These are phyloP conservation scores for Craterostigma plantagineum DNA, from an alignment of 257 asterid species.

Conservation along the genomic window DNA sequence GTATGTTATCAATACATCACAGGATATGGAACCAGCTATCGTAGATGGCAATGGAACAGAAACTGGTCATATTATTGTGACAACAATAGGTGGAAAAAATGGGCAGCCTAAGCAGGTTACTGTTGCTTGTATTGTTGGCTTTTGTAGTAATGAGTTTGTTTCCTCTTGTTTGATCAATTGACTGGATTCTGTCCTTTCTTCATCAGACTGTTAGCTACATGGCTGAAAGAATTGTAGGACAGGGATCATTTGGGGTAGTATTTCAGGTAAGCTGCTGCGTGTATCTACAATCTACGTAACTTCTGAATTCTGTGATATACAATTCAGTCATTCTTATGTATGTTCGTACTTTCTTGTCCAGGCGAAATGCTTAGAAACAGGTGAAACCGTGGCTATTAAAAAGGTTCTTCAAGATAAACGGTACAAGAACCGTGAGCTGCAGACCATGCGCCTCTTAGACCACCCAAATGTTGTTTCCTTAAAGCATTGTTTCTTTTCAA, in stretches of 20 bases:
- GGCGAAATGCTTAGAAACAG: conserved; percentile 55
- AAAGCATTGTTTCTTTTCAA: conserved; percentile 55
- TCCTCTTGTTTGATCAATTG: conserved; percentile 2
- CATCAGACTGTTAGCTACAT: conserved; percentile 76
- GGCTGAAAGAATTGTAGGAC: conserved; percentile 90
- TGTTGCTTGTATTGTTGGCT: background rate
- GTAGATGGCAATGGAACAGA: conserved; percentile 65
- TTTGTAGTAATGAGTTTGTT: background rate
- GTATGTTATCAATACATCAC: background rate
- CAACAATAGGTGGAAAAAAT: conserved; percentile 53
- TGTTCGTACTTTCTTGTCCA: conserved; percentile 2
- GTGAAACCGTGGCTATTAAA: conserved; percentile 51
- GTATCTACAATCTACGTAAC: too few species aligned
- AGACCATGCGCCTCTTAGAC: conserved; percentile 52
- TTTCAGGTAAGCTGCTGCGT: conserved; percentile 44
- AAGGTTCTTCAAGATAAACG: conserved; percentile 56
- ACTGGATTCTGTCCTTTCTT: conserved; percentile 7
- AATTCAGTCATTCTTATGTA: conserved; percentile 1
- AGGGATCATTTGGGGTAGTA: conserved; percentile 87
- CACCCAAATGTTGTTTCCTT: conserved; percentile 48
- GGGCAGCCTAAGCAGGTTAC: conserved; percentile 61
- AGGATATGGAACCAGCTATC: conserved; percentile 69
- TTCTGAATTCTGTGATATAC: too few species aligned
- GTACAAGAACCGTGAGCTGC: conserved; percentile 44
- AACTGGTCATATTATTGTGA: conserved; percentile 67